Percentiles rank a stretch among this genome's conserved stretches.
These are phyloP conservation scores for Plenodomus lindquistii DNA, from an alignment of 2,329 filamentous ascomycete genomes.

Conservation along the genomic window DNA sequence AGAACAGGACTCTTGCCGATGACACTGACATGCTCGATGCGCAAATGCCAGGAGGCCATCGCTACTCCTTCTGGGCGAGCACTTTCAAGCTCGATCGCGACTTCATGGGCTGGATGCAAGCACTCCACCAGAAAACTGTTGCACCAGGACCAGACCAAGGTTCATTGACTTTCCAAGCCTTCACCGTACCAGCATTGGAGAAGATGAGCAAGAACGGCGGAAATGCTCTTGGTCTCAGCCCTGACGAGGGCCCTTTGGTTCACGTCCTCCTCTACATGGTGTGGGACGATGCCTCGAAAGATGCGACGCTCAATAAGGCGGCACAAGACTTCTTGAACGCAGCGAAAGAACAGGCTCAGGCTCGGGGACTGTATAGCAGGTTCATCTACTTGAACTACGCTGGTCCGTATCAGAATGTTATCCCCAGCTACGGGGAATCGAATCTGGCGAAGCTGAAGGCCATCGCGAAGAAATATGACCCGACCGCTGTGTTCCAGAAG, in stretches of 20 bases:
- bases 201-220: slow-evolving; percentile 23
- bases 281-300: slow-evolving; percentile 23
- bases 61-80: slow-evolving; percentile 28
- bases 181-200: slow-evolving; percentile 12
- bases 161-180: slow-evolving; percentile 14
- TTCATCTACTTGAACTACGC: slow-evolving; percentile 56
- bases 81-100: slow-evolving; percentile 26
- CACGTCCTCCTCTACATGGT: slow-evolving; percentile 20
- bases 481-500: slow-evolving; percentile 22
- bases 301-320: slow-evolving; percentile 14
- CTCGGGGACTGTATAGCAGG: slow-evolving; percentile 8
- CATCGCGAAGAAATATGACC: slow-evolving; percentile 26
- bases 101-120: slow-evolving; percentile 21
- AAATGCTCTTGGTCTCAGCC: slow-evolving; percentile 23
- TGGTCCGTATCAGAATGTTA: slow-evolving; percentile 47
- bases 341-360: slow-evolving; percentile 15
- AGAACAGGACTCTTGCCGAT: slow-evolving; percentile 13
- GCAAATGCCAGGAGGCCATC: slow-evolving; percentile 37
- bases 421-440: slow-evolving; percentile 47
- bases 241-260: slow-evolving; percentile 18
- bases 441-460: slow-evolving; percentile 34
- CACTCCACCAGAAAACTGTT: slow-evolving; percentile 18
- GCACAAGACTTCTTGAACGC: slow-evolving; percentile 13
- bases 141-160: slow-evolving; percentile 14
- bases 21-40: slow-evolving; percentile 42